Evolutionary conservation across 441 rosid genomes (phyloP).

Genomic region (Pelargonium myrrhifolium): DNA sequence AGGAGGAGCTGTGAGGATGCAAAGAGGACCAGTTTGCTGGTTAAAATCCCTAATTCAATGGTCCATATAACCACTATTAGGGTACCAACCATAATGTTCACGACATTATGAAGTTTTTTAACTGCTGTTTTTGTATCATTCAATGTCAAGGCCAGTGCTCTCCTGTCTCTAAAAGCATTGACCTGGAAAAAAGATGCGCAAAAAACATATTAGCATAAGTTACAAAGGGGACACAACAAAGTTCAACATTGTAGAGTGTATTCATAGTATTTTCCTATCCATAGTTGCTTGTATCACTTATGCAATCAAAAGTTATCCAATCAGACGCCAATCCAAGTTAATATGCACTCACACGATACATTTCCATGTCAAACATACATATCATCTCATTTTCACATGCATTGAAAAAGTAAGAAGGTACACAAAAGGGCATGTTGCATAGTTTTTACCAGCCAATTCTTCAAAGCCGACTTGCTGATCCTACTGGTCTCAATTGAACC

Average conservation of each 20-base stretch:
- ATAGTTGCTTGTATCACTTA: no score
- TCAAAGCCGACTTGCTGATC: slow-evolving; percentile 30
- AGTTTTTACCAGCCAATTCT: slow-evolving; percentile 2
- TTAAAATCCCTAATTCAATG: slow-evolving; percentile 53
- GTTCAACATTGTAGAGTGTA: no score
- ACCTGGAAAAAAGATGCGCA: slow-evolving; percentile 39
- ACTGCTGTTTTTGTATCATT: slow-evolving; percentile 89
- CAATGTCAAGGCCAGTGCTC: slow-evolving; percentile 73
- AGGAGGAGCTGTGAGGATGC: not conserved
- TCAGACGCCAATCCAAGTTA: no score
- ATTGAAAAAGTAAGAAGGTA: no score
- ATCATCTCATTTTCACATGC: no score
- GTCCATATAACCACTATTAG: slow-evolving; percentile 53
- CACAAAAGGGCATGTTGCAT: no score
- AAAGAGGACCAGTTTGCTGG: slow-evolving; percentile 21
- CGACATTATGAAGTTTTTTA: slow-evolving; percentile 57
- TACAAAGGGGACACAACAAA: no score
- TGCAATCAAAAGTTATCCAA: no score
- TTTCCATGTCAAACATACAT: no score
- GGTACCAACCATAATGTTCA: slow-evolving; percentile 35
- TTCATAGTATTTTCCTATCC: no score
- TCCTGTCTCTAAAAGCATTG: slow-evolving; percentile 71
- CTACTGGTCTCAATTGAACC: slow-evolving; percentile 47
- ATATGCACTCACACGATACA: no score
- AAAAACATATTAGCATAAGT: not conserved